Evolutionary conservation across 2,329 filamentous ascomycete genomes (phyloP).

Genomic region (Chrysoporthe puriensis): DNA sequence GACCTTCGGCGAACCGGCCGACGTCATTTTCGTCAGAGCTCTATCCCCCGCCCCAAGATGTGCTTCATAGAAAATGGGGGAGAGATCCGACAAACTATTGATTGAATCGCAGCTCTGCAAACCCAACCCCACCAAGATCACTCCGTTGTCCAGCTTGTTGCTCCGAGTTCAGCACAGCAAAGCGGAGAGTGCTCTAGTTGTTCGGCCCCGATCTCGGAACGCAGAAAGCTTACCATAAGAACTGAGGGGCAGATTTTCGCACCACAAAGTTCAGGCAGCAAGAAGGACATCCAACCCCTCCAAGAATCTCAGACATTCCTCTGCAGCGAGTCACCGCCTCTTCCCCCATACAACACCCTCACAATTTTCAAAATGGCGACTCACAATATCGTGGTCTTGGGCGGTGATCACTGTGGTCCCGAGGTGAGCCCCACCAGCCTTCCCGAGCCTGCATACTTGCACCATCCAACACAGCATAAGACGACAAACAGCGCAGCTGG

Average conservation of each 20-base stretch:
- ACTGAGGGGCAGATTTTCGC: conserved; percentile 23
- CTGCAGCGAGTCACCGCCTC: not conserved
- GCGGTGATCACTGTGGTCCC: conserved; percentile 82
- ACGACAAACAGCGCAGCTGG: no score
- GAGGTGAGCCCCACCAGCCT: conserved; percentile 61
- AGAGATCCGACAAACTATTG: no score
- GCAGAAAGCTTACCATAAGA: conserved; percentile 14
- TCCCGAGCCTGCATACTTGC: not conserved
- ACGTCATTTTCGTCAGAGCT: not conserved
- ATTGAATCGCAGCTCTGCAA: no score
- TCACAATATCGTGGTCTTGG: conserved; percentile 81
- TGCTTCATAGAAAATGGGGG: no score
- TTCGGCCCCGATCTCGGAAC: conserved; percentile 27
- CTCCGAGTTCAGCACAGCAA: not conserved
- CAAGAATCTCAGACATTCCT: not conserved
- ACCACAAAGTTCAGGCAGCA: not conserved
- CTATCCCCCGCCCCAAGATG: no score
- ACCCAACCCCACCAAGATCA: not conserved
- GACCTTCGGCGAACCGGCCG: not conserved
- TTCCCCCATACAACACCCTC: no score
- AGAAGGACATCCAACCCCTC: conserved; percentile 9
- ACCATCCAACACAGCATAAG: no score
- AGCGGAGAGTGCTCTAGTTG: not conserved
- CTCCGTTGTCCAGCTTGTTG: not conserved
- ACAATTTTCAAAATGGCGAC: conserved; percentile 58